A percentile compares a stretch with the other conserved stretches of the same genome.
phyloP scores from a whole-genome alignment of 768 basidiomycete species.

The Tricholoma saponaceum region DNA sequence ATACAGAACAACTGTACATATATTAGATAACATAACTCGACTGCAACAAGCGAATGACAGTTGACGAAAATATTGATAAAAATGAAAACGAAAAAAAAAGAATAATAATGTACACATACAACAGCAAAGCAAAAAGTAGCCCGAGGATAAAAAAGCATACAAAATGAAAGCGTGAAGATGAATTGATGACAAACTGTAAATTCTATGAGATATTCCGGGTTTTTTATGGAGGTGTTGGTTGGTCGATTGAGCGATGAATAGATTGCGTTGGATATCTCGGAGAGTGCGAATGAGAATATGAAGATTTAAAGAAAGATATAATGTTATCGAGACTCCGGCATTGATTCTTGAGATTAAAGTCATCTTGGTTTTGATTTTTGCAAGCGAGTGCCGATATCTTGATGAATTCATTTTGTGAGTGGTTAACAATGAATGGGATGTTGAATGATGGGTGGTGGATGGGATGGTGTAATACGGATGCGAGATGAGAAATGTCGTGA shows the following conservation, averaged over 20 bases:
- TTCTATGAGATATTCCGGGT: constrained; percentile 1
- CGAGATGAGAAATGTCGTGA: neutral
- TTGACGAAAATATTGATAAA: too few relatives aligned
- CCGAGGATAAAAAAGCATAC: too few relatives aligned
- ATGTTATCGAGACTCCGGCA: neutral
- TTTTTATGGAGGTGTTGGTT: neutral
- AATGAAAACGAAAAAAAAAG: neutral
- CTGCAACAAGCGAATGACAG: too few relatives aligned
- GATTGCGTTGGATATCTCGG: neutral
- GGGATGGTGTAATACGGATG: neutral
- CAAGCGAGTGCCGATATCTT: neutral
- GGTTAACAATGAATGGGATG: neutral
- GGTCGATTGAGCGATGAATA: neutral
- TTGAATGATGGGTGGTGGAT: neutral
- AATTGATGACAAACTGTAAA: neutral
- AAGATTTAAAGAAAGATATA: neutral
- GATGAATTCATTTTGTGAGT: neutral
- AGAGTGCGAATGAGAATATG: neutral
- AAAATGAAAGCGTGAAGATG: neutral
- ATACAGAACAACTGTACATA: too few relatives aligned
- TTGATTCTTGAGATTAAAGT: constrained; percentile 1
- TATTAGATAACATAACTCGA: too few relatives aligned
- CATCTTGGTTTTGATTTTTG: neutral
- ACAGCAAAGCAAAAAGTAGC: neutral
- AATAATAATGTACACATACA: neutral